phyloP scores from a whole-genome alignment of 2,329 filamentous ascomycete species.

The Blastomyces gilchristii region DNA sequence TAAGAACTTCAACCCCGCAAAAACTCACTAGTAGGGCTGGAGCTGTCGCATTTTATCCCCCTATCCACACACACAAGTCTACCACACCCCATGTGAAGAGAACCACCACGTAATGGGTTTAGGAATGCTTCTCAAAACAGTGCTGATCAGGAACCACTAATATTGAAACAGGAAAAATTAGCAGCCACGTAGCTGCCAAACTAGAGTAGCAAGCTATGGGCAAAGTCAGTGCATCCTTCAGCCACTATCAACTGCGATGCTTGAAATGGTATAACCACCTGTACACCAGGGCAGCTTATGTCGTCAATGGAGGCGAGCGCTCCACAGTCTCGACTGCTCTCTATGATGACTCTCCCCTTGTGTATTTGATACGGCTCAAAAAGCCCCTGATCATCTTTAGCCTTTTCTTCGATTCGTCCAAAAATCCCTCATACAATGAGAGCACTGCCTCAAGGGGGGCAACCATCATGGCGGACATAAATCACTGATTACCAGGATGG shows the following conservation, averaged over 20 bases:
- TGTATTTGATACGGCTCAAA: background rate
- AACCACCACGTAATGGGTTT: background rate
- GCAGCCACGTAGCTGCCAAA: background rate
- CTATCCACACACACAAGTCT: background rate
- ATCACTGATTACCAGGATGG: slow-evolving; percentile 4
- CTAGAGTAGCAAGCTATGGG: background rate
- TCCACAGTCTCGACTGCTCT: background rate
- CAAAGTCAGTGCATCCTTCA: background rate
- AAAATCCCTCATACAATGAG: slow-evolving; percentile 4
- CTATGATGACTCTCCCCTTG: background rate
- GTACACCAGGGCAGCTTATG: background rate
- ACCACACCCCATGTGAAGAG: background rate
- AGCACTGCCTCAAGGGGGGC: background rate
- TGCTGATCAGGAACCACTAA: background rate
- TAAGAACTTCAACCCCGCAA: background rate
- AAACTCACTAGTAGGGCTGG: background rate
- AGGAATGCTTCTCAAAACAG: background rate
- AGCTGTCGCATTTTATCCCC: background rate
- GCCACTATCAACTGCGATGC: background rate
- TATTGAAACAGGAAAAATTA: background rate
- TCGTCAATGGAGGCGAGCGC: background rate
- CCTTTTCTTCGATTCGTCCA: background rate
- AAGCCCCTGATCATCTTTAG: background rate
- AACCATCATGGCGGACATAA: background rate
- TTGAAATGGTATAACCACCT: background rate